Base-by-base conservation (phyloP, 2,329 filamentous ascomycete species). In the Cladosporium sp. region DNA sequence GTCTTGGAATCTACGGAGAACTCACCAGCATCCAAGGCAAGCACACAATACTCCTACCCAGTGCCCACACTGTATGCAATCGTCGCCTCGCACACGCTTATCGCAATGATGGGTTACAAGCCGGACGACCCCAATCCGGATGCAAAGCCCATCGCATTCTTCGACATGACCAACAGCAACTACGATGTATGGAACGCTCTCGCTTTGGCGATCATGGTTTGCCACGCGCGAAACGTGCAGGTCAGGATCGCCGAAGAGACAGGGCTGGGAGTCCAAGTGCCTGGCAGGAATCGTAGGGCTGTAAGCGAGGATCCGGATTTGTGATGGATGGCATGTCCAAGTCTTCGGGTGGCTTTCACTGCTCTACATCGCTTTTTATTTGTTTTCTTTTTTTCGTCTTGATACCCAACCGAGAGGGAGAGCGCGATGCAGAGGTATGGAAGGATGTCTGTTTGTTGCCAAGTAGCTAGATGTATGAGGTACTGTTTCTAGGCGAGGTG, bases 121-220 rank as follows among this genome's bases (percentile, higher is more conserved):
- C 76, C 79, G 1, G 74, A 80, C 21, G 77, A 80, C 2, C 55
- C 68, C 71, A 59, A 50, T 3, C 59, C 56, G n/a, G 69, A 68
- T 64, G 65, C 71, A 57, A 28, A 70, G 67, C 35, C 71, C 16
- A 80, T 88, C 59, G 82, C 80, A 5, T 80, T 82, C 62, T 84
- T 87, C 68, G 82, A 88, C 71, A 81, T 86, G 64, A 79, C 78
- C 4, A 80, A 85, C 52, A 72, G 75, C 10, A 80, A 80, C 1
- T 83, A 84, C 66, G 86, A 88, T 71, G 85, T 88, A 1, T 89
- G 86, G 86, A 87, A 86, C 70, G 80, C 82, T 5, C 76, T 88
- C 4, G 84, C 85, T 0, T 69, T 88, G 59, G 84, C 85, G 0
- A 85, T 88, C 65, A 76, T 85, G 6, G 78, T 85, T 12, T 80